Conservation (phyloP, 768 basidiomycete genomes). For the Suillus luteus region DNA sequence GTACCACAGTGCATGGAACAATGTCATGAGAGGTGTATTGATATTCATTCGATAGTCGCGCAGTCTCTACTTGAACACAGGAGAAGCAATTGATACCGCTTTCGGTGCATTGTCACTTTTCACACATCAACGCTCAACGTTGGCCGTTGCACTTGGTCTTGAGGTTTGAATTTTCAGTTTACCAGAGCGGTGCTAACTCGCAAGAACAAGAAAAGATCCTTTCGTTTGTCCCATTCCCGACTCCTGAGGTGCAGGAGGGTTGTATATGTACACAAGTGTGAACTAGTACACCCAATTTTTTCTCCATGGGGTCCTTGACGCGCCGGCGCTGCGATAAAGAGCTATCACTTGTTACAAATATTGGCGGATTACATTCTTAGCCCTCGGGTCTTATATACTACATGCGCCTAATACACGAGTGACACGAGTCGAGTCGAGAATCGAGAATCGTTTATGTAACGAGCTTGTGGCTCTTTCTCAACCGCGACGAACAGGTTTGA, state of each 20-base stretch:
- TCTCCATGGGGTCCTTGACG: background rate
- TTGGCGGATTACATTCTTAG: background rate
- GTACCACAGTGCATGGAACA: conserved; percentile 60
- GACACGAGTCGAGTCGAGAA: no score
- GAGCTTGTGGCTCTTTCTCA: background rate
- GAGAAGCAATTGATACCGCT: conserved; percentile 8
- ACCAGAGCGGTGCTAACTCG: background rate
- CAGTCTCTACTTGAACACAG: conserved; percentile 60
- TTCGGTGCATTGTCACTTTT: background rate
- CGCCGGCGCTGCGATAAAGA: background rate
- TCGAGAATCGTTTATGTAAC: background rate
- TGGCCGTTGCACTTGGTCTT: background rate
- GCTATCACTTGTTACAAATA: background rate
- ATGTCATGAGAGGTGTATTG: conserved; percentile 70
- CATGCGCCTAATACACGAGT: background rate
- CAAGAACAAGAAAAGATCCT: background rate
- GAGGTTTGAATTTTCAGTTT: background rate
- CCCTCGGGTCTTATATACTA: background rate
- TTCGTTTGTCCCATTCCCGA: background rate
- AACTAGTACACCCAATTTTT: background rate
- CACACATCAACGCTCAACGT: background rate
- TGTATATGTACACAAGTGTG: background rate
- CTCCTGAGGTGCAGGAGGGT: no score
- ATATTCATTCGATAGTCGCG: conserved; percentile 75
- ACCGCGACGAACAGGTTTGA: background rate